Evolutionary conservation across 2,329 filamentous ascomycete genomes (phyloP), one percentile per base, ranked within the genome.

Genomic region (Fusarium torulosum): DNA sequence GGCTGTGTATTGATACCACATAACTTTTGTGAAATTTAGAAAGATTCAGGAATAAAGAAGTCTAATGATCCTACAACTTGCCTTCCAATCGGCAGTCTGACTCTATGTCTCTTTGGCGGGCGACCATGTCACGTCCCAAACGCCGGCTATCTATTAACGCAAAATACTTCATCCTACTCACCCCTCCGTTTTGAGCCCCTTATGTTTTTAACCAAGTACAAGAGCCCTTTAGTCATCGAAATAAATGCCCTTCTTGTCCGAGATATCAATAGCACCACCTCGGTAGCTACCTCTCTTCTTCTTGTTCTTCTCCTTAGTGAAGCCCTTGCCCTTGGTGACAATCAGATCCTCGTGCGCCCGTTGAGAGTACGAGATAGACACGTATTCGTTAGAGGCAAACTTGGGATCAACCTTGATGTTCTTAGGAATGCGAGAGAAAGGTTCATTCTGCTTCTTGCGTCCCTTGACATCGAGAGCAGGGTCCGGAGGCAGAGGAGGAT

Each of bases 231-330:
- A 97, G 74, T 97, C 92, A 3, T 97, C 94, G 79, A 99, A 99
- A 82, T 97, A 97, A 82, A 97, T 91, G 59, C 92, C 91, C 80
- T 95, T 94, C 68, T 91, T 91, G 20, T 90, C 89, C 15, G 85
- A 81, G 53, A 95, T 91, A 77, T 99, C 94, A 74, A 99, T 97
- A 52, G 86, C 80, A 8, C 96, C 96, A 43, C 96, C 96, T 46
- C 91, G 89, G 85, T 97, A 99, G 70, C 91, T 93, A 50, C 96
- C 96, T 72, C 89, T 86, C 86, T 94, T 94, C 86, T 94, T 96
- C 86, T 99, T 99, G 82, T 99, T 99, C 89, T 99, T 99, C 84
- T 98, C 96, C 85, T 99, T 99, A 62, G 95, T 98, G 81, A 99
- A 99, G 6, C 93, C 94, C 83, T 97, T 98, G 74, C 96, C 96